A percentile compares a stretch with the other conserved stretches of the same genome.
These are phyloP conservation scores for Phytophthora sojae DNA, from an alignment of 352 stramenopile genomes.

Conservation along the genomic window DNA sequence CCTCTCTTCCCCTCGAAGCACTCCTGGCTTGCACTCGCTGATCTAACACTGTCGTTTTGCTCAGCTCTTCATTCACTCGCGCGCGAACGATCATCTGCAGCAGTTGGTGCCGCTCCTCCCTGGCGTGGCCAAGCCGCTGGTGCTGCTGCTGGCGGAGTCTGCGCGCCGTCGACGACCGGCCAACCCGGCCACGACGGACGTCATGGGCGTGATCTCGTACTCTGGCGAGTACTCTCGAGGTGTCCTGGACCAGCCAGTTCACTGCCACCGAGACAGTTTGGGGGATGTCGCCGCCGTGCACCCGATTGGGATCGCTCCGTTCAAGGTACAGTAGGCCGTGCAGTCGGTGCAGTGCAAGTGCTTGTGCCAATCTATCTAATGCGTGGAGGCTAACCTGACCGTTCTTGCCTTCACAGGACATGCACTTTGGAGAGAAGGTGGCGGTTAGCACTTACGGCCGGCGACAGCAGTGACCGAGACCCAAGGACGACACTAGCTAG, in stretches of 20 bases:
- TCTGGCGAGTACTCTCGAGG: slow-evolving; percentile 49
- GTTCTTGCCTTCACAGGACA: slow-evolving; percentile 37
- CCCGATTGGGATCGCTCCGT: slow-evolving; percentile 53
- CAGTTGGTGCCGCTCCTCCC: slow-evolving; percentile 78
- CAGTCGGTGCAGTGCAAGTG: no score
- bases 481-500: no score
- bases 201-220: slow-evolving; percentile 72
- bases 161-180: slow-evolving; percentile 45
- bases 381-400: neutral
- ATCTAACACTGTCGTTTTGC: neutral
- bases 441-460: slow-evolving; percentile 57
- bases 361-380: no score
- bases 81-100: slow-evolving; percentile 73
- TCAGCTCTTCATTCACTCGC: slow-evolving; percentile 67
- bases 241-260: slow-evolving; percentile 59
- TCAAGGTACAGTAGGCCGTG: slow-evolving; percentile 41
- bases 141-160: slow-evolving; percentile 64
- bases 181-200: slow-evolving; percentile 56
- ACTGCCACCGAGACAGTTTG: slow-evolving; percentile 49
- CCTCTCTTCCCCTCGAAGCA: neutral
- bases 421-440: slow-evolving; percentile 78
- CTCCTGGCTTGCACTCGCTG: neutral
- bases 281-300: slow-evolving; percentile 58
- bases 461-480: slow-evolving; percentile 35
- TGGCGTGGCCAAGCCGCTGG: slow-evolving; percentile 64